These are phyloP conservation scores for Marchantia paleacea DNA, from an alignment of 225 moss, liverwort and hornwort genomes.

Conservation along the genomic window DNA sequence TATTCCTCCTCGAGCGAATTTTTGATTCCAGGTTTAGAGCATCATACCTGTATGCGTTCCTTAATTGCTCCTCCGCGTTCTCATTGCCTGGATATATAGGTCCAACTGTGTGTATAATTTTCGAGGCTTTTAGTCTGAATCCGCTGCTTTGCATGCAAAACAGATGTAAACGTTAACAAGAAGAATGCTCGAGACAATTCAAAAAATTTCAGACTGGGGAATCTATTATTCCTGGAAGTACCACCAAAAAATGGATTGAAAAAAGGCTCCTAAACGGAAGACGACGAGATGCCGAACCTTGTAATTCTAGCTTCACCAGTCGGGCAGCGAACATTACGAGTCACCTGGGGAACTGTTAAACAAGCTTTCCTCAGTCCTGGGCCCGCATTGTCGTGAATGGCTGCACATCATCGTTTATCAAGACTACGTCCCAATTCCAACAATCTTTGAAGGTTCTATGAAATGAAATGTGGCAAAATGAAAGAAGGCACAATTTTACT, in stretches of 20 bases:
- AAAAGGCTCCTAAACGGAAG: background rate
- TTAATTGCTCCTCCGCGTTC: constrained; percentile 36
- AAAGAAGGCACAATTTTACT: background rate
- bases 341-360: constrained; percentile 45
- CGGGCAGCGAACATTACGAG: constrained; percentile 67
- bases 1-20: too few relatives aligned
- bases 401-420: constrained; percentile 33
- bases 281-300: constrained; percentile 29
- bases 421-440: background rate
- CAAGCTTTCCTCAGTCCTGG: constrained; percentile 53
- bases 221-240: background rate
- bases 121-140: constrained; percentile 57
- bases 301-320: constrained; percentile 67
- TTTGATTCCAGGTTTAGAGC: background rate
- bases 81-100: constrained; percentile 46
- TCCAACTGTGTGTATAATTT: constrained; percentile 81
- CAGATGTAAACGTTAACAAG: background rate
- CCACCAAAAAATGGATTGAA: background rate
- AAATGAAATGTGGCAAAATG: background rate
- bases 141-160: constrained; percentile 38
- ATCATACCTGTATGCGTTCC: constrained; percentile 48
- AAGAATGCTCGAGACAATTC: background rate
- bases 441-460: background rate
- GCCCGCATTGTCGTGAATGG: constrained; percentile 75
- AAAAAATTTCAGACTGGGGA: too few relatives aligned